Evolutionary conservation across 1,284 basidiomycete species (phyloP).

Genomic region (Cryptococcus deneoformans): DNA sequence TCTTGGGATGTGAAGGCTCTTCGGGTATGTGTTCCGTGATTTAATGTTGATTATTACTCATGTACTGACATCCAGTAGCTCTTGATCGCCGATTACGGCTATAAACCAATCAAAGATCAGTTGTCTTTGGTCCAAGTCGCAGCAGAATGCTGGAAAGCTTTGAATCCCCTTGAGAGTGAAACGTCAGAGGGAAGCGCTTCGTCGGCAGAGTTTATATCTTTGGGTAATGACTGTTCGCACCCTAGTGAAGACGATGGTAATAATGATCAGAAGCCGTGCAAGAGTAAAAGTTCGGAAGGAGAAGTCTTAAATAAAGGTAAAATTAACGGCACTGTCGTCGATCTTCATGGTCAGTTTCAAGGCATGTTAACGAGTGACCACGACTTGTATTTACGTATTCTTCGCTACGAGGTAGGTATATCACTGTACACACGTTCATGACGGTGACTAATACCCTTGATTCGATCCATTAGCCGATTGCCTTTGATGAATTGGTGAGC

Average conservation of each 20-base stretch:
- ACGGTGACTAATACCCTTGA: neutral
- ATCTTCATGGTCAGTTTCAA: conserved; percentile 22
- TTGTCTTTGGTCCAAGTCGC: conserved; percentile 33
- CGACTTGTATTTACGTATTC: conserved; percentile 33
- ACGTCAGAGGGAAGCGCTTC: too few species aligned
- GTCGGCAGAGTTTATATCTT: too few species aligned
- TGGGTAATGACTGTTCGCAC: too few species aligned
- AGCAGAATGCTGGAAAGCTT: conserved; percentile 39
- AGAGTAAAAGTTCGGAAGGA: conserved; percentile 3
- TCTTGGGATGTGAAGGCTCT: conserved; percentile 34
- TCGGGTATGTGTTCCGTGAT: conserved; percentile 26
- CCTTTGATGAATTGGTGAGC: conserved; percentile 42
- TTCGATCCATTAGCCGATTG: conserved; percentile 31
- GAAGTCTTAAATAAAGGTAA: neutral
- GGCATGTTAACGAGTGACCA: conserved; percentile 34
- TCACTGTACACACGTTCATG: neutral
- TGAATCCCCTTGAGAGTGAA: conserved; percentile 22
- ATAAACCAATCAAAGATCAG: conserved; percentile 26
- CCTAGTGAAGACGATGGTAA: too few species aligned
- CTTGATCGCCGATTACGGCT: conserved; percentile 32
- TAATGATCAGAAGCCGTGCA: too few species aligned
- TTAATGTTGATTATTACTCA: neutral
- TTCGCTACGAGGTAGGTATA: conserved; percentile 44
- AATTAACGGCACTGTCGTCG: conserved; percentile 10
- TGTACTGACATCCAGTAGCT: neutral